Conservation (phyloP, 1,284 basidiomycete genomes). For the Pseudozyma hubeiensis region DNA sequence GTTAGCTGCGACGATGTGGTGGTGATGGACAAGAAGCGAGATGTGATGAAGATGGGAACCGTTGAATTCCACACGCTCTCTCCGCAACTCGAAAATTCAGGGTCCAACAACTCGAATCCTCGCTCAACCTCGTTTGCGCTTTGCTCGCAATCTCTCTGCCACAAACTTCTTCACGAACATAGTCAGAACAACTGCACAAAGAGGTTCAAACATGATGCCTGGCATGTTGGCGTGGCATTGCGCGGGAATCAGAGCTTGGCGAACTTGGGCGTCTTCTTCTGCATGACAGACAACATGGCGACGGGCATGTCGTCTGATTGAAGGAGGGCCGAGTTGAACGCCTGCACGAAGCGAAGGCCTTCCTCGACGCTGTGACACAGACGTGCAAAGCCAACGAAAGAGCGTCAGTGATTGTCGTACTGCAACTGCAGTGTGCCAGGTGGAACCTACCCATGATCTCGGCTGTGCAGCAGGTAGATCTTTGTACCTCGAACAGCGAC, state of each 20-base stretch:
- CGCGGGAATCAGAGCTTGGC: slow-evolving; percentile 53
- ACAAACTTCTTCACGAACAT: too few species aligned
- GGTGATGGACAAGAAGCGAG: background rate
- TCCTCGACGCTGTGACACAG: slow-evolving; percentile 74
- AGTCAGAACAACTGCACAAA: too few species aligned
- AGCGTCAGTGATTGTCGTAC: background rate
- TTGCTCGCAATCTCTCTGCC: background rate
- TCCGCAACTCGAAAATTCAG: background rate
- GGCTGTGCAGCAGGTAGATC: slow-evolving; percentile 77
- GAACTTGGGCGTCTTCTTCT: slow-evolving; percentile 69
- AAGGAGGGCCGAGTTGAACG: slow-evolving; percentile 80
- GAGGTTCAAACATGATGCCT: background rate
- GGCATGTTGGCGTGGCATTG: too few species aligned
- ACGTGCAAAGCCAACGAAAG: background rate
- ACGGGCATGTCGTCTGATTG: slow-evolving; percentile 75
- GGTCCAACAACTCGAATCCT: background rate
- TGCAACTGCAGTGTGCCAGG: background rate
- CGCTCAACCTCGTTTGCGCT: background rate
- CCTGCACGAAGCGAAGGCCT: slow-evolving; percentile 81
- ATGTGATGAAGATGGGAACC: background rate
- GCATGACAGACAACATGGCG: slow-evolving; percentile 70
- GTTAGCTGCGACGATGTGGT: background rate
- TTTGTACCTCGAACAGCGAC: slow-evolving; percentile 86
- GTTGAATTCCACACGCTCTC: background rate
- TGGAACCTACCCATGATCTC: slow-evolving; percentile 75